Conservation (phyloP, 2,329 filamentous ascomycete species). For the Ophiostoma angusticollis region DNA sequence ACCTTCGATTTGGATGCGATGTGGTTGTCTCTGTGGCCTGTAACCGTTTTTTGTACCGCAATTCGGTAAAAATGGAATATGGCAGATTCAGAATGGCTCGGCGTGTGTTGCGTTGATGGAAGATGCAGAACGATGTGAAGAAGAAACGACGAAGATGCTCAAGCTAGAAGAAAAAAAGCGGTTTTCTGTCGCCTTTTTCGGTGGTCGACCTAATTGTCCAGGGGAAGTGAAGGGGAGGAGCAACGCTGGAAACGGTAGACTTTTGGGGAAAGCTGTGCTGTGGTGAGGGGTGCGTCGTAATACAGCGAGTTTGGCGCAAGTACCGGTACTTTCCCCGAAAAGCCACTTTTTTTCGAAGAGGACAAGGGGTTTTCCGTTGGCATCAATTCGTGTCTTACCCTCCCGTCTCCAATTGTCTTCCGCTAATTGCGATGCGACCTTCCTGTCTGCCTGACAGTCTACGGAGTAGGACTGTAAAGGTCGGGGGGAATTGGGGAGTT, state of each 20-base stretch:
- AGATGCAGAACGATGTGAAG: slow-evolving; percentile 4
- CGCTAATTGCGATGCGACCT: no score
- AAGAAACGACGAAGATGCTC: slow-evolving; percentile 7
- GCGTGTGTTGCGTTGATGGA: no score
- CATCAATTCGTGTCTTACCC: no score
- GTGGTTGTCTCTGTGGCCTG: slow-evolving; percentile 2
- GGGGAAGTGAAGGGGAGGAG: slow-evolving; percentile 9
- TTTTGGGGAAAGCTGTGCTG: no score
- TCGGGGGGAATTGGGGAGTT: slow-evolving; percentile 4
- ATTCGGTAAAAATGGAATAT: background rate
- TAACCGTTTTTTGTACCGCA: no score
- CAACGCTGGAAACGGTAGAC: background rate
- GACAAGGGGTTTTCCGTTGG: no score
- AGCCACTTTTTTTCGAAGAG: background rate
- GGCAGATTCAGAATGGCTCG: no score
- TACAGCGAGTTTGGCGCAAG: slow-evolving; percentile 4
- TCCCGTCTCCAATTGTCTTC: no score
- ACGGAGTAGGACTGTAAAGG: no score
- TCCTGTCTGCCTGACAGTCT: no score
- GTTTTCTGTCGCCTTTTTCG: slow-evolving; percentile 9
- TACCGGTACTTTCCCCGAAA: slow-evolving; percentile 5
- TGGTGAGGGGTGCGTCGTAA: background rate
- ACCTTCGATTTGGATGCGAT: no score
- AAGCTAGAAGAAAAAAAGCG: slow-evolving; percentile 2
- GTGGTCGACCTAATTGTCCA: background rate